A percentile compares a stretch with the other conserved stretches of the same genome.
Conservation (phyloP, 2,329 filamentous ascomycete species). For the Lachnellula occidentalis region DNA sequence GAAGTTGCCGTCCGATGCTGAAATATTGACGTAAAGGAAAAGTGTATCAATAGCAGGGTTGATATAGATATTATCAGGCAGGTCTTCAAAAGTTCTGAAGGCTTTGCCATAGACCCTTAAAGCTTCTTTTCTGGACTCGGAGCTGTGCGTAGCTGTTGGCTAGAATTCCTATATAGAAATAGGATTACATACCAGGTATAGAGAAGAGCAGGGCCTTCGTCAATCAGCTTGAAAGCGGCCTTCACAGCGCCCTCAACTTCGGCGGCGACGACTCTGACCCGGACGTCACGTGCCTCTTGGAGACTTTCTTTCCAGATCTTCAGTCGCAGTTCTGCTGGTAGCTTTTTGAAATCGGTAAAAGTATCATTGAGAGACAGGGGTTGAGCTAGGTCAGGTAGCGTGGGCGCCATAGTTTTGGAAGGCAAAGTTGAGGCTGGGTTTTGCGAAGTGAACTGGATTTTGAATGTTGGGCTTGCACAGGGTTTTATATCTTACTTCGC, state of each 20-base stretch:
- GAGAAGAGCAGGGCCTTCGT: background rate
- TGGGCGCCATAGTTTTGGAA: background rate
- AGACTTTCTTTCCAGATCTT: background rate
- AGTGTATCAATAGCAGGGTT: background rate
- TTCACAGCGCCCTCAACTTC: background rate
- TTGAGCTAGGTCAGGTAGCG: background rate
- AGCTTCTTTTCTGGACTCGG: background rate
- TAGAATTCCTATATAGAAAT: background rate
- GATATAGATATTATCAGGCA: background rate
- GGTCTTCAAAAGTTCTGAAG: background rate
- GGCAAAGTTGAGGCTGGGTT: too few species aligned
- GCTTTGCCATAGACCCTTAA: background rate
- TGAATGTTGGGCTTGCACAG: too few species aligned
- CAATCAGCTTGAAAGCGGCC: background rate
- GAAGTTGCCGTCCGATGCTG: background rate
- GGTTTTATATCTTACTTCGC: too few species aligned
- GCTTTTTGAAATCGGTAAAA: background rate
- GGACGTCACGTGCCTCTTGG: background rate
- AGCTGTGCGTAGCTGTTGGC: background rate
- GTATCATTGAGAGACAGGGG: background rate
- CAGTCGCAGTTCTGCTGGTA: background rate
- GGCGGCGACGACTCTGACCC: background rate
- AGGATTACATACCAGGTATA: background rate
- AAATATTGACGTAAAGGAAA: background rate
- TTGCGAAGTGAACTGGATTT: too few species aligned